Percentiles rank a stretch among this genome's conserved stretches.
phyloP scores from a whole-genome alignment of 352 stramenopile genomes.

The Globisporangium nunn region DNA sequence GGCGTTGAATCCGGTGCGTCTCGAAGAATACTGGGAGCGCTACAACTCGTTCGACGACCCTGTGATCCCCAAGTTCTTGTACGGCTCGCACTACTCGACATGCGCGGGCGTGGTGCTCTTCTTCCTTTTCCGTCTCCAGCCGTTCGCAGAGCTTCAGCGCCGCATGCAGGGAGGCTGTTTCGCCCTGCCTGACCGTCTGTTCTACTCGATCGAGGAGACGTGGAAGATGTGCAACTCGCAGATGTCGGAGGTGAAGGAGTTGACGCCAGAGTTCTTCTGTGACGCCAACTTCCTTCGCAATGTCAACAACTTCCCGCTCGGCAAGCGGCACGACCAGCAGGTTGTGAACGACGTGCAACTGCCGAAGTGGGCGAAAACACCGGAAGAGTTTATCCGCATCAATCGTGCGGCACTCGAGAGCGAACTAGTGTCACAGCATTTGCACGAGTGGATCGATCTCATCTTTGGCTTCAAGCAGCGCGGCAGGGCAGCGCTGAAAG shows the following conservation, averaged over 20 bases:
- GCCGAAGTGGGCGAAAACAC: slow-evolving; percentile 93
- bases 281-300: slow-evolving; percentile 96
- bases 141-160: slow-evolving; percentile 95
- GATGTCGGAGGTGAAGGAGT: slow-evolving; percentile 98
- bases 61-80: slow-evolving; percentile 87
- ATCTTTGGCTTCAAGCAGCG: slow-evolving; percentile 99
- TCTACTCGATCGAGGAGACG: slow-evolving; percentile 94
- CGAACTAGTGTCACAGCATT: slow-evolving; percentile 94
- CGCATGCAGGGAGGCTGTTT: slow-evolving; percentile 96
- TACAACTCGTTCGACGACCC: slow-evolving; percentile 91
- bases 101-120: slow-evolving; percentile 95
- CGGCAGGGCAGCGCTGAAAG: slow-evolving; percentile 89
- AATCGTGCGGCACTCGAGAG: slow-evolving; percentile 96
- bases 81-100: slow-evolving; percentile 96
- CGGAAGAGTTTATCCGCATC: slow-evolving; percentile 95
- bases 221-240: slow-evolving; percentile 97
- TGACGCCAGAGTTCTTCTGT: slow-evolving; percentile 98
- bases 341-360: slow-evolving; percentile 93
- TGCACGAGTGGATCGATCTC: slow-evolving; percentile 99
- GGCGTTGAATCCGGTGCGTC: slow-evolving; percentile 90
- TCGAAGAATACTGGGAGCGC: slow-evolving; percentile 93
- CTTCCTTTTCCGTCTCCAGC: slow-evolving; percentile 97
- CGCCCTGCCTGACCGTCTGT: slow-evolving; percentile 96
- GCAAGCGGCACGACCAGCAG: slow-evolving; percentile 75
- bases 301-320: slow-evolving; percentile 93